These are phyloP conservation scores for Lentinula novae-zelandiae DNA, from an alignment of 1,284 basidiomycete species.

Conservation along the genomic window DNA sequence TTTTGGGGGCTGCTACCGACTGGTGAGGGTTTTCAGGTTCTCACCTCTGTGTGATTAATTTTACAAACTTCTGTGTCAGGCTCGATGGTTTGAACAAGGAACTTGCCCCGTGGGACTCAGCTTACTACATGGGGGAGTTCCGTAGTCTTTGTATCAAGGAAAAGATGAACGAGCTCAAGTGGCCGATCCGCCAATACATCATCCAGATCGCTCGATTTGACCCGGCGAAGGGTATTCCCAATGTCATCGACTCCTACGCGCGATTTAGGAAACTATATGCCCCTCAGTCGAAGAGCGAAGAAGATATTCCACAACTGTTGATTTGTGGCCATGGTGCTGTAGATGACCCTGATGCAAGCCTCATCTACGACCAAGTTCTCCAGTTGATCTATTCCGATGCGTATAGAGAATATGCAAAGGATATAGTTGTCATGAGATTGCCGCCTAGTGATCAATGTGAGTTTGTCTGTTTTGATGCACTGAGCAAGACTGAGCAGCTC, in stretches of 20 bases:
- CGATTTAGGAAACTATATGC: slow-evolving; percentile 61
- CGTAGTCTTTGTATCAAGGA: slow-evolving; percentile 68
- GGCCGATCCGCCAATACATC: slow-evolving; percentile 79
- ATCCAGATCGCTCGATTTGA: slow-evolving; percentile 53
- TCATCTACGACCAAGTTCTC: slow-evolving; percentile 79
- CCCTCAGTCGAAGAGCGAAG: slow-evolving; percentile 39
- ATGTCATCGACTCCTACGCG: slow-evolving; percentile 79
- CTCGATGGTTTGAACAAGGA: slow-evolving; percentile 89
- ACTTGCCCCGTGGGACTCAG: slow-evolving; percentile 68
- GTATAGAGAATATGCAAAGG: slow-evolving; percentile 57
- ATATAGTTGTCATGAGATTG: slow-evolving; percentile 76
- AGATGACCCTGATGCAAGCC: slow-evolving; percentile 81
- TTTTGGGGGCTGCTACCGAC: slow-evolving; percentile 78
- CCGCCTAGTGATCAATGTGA: slow-evolving; percentile 77
- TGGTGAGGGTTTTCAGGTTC: slow-evolving; percentile 43
- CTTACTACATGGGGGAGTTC: slow-evolving; percentile 84
- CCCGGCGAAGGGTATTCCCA: slow-evolving; percentile 70
- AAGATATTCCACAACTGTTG: slow-evolving; percentile 75
- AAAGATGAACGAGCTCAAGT: slow-evolving; percentile 73
- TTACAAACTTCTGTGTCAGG: slow-evolving; percentile 33
- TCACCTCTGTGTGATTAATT: background rate
- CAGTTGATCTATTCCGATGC: slow-evolving; percentile 49
- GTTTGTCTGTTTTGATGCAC: slow-evolving; percentile 23
- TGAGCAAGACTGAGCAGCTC: background rate
- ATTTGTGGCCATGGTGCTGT: slow-evolving; percentile 87